A percentile compares a stretch with the other conserved stretches of the same genome.
These are phyloP conservation scores for Phytophthora megakarya DNA, from an alignment of 352 stramenopile genomes.

Conservation along the genomic window DNA sequence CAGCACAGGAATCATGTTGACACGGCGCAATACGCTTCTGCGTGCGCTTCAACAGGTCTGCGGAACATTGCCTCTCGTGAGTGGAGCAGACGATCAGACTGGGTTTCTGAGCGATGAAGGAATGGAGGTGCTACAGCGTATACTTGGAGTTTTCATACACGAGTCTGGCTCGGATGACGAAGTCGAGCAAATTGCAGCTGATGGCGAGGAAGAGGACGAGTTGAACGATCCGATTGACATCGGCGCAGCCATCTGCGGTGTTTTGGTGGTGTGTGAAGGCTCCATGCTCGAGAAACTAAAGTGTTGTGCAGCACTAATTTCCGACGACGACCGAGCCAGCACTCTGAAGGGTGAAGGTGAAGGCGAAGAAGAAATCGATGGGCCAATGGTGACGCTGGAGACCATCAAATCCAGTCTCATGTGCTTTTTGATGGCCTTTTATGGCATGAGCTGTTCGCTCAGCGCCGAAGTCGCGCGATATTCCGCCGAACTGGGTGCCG, in stretches of 20 bases:
- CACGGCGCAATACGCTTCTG: slow-evolving; percentile 54
- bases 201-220: slow-evolving; percentile 57
- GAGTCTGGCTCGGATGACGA: slow-evolving; percentile 43
- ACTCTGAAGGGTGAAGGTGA: slow-evolving; percentile 28
- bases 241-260: slow-evolving; percentile 54
- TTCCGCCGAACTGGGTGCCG: slow-evolving; percentile 68
- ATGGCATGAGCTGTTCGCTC: slow-evolving; percentile 81
- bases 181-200: slow-evolving; percentile 28
- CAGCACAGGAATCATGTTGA: slow-evolving; percentile 34
- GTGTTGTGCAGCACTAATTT: slow-evolving; percentile 47
- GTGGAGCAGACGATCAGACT: slow-evolving; percentile 20
- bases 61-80: slow-evolving; percentile 28
- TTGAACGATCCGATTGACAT: slow-evolving; percentile 59
- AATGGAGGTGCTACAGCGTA: slow-evolving; percentile 60
- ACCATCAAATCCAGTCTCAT: slow-evolving; percentile 69
- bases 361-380: slow-evolving; percentile 20
- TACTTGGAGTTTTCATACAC: slow-evolving; percentile 70
- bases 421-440: slow-evolving; percentile 85
- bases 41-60: slow-evolving; percentile 59
- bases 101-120: slow-evolving; percentile 64
- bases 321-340: slow-evolving; percentile 37
- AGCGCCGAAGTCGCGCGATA: slow-evolving; percentile 74
- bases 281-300: slow-evolving; percentile 61
- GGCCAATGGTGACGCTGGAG: slow-evolving; percentile 47
- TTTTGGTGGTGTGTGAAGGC: slow-evolving; percentile 76